Base-by-base conservation (phyloP, 768 basidiomycete genomes). In the Boletellus emodensis region DNA sequence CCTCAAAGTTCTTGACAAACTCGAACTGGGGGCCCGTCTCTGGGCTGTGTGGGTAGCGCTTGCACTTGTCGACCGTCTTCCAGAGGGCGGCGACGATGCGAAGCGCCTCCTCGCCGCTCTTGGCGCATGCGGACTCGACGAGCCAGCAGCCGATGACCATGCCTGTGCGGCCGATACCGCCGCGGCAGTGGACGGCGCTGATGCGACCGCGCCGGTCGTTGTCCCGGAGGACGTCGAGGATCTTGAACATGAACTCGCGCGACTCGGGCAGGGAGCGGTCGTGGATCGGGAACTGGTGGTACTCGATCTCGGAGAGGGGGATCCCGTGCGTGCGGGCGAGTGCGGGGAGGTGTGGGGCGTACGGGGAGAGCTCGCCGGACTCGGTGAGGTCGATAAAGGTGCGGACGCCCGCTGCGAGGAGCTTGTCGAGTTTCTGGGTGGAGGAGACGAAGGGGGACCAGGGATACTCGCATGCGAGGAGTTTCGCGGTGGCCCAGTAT, bases 341-440 rank as follows among this genome's bases (percentile, higher is more conserved):
- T 37, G 67, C 60, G 42, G 71, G 66, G 54, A 90, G 79, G 61
- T 75, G 73, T 28, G 75, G 72, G 15, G 72, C 71, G 65, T 90
- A 90, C 0, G 87, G 81, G 18, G 76, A 72, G 40, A 90, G 80
- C 67, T 90, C 87, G 38, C 84, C 83, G n/a, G 72, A 72, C 59
- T 90, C 87, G n/a, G 87, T 90, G 61, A 90, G 80, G 71, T 90
- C 88, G 64, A 90, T 83, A 67, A 90, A 90, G 5, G 87, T 88
- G 52, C 85, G 83, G 8, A 88, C 83, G 41, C 87, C 87, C 1
- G 85, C 80, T 10, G 70, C 70, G 22, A 90, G 80, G 44, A 90
- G 75, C 0, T 81, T 80, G 70, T 88, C 86, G 54, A 90, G 77
- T 61, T 90, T 89, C 54, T 85, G 84, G 48, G 74, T 75, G 53